A percentile compares a stretch with the other conserved stretches of the same genome.
Conservation (phyloP, 129 eudicot species). For the Cynara cardunculus region DNA sequence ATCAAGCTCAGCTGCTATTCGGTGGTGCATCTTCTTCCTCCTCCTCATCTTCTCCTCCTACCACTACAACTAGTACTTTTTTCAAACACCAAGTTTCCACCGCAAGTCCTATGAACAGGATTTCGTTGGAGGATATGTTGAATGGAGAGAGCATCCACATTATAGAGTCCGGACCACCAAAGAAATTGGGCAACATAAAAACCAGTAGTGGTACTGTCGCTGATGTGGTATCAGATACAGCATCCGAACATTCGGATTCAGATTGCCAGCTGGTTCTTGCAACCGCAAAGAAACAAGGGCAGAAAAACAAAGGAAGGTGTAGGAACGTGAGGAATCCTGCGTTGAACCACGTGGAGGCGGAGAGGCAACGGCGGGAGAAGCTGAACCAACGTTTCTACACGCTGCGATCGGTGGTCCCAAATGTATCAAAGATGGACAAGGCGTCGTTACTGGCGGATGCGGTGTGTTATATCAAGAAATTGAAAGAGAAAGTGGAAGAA, state of each 20-base stretch:
- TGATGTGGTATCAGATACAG: background rate
- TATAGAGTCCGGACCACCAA: background rate
- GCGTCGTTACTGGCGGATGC: constrained; percentile 71
- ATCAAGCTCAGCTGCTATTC: constrained; percentile 43
- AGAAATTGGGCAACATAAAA: background rate
- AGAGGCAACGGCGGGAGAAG: constrained; percentile 74
- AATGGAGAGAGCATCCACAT: background rate
- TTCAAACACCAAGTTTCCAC: background rate
- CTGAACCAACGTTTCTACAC: constrained; percentile 74
- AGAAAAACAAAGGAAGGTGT: constrained; percentile 44
- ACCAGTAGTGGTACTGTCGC: background rate
- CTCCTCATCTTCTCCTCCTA: constrained; percentile 6
- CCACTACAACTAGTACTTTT: background rate
- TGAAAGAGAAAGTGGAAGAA: constrained; percentile 44
- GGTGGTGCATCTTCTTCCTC: constrained; percentile 24
- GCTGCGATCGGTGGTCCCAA: constrained; percentile 67
- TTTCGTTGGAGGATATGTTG: constrained; percentile 12
- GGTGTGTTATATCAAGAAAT: constrained; percentile 57
- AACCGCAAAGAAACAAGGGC: background rate
- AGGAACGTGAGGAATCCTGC: constrained; percentile 25
- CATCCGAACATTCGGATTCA: constrained; percentile 41
- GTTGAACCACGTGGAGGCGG: constrained; percentile 66
- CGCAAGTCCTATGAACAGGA: background rate
- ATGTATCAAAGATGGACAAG: constrained; percentile 73
- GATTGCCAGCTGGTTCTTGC: constrained; percentile 32